These are phyloP conservation scores for Penicillium freii DNA, from an alignment of 2,329 filamentous ascomycete species.

Conservation along the genomic window DNA sequence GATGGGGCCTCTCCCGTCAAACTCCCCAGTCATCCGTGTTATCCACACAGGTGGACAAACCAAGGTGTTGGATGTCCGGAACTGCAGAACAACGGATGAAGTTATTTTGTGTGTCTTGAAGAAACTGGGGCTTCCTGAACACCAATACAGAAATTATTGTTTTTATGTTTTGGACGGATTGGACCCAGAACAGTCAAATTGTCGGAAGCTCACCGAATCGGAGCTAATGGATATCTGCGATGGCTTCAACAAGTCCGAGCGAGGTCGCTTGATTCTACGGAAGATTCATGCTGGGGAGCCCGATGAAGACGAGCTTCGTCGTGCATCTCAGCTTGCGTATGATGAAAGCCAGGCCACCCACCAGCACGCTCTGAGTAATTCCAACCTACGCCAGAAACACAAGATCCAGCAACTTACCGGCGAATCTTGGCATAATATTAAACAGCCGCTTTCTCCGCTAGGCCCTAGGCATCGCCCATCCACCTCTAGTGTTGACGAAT, in stretches of 20 bases:
- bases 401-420: slow-evolving; percentile 90
- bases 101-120: slow-evolving; percentile 85
- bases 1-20: slow-evolving; percentile 79
- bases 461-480: slow-evolving; percentile 37
- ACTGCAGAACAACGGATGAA: slow-evolving; percentile 87
- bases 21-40: slow-evolving; percentile 86
- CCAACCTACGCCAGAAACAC: slow-evolving; percentile 74
- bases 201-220: slow-evolving; percentile 76
- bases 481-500: slow-evolving; percentile 30
- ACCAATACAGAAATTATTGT: slow-evolving; percentile 92
- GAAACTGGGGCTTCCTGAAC: slow-evolving; percentile 84
- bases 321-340: slow-evolving; percentile 82
- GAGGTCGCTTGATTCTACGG: slow-evolving; percentile 84
- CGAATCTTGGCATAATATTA: slow-evolving; percentile 79
- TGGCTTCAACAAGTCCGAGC: slow-evolving; percentile 77
- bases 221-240: slow-evolving; percentile 91
- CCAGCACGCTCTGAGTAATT: slow-evolving; percentile 56
- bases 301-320: slow-evolving; percentile 78
- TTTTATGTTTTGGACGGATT: slow-evolving; percentile 89
- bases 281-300: slow-evolving; percentile 93
- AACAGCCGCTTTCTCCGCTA: slow-evolving; percentile 79
- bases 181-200: slow-evolving; percentile 77
- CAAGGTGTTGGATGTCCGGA: slow-evolving; percentile 89
- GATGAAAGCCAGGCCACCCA: slow-evolving; percentile 80
- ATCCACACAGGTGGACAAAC: slow-evolving; percentile 90